These are phyloP conservation scores for Anthostomella pinea DNA, from an alignment of 2,329 filamentous ascomycete genomes.

Conservation along the genomic window DNA sequence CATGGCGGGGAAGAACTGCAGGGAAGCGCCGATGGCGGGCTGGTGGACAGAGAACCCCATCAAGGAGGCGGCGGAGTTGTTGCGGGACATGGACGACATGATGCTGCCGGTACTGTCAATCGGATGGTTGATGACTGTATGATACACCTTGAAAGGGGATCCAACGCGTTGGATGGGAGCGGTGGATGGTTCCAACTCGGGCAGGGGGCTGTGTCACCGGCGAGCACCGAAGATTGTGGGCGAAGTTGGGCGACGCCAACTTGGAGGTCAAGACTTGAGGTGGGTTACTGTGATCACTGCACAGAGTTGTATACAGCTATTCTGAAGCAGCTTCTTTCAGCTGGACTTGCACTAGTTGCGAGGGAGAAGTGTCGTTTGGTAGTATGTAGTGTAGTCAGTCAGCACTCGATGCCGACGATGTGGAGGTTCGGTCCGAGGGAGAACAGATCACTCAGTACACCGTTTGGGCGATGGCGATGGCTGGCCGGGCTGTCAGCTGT, in stretches of 20 bases:
- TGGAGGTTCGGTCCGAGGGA: slow-evolving; percentile 7
- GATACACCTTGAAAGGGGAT: slow-evolving; percentile 18
- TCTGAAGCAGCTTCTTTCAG: slow-evolving; percentile 3
- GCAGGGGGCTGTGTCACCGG: slow-evolving; percentile 11
- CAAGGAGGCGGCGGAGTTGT: slow-evolving; percentile 33
- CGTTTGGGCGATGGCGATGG: too few relatives aligned
- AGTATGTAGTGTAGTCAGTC: background rate
- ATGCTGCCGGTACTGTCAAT: slow-evolving; percentile 10
- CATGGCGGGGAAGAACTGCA: slow-evolving; percentile 67
- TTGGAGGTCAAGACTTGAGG: slow-evolving; percentile 4
- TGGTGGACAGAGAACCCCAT: slow-evolving; percentile 61
- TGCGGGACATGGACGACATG: slow-evolving; percentile 37
- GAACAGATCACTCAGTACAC: too few relatives aligned
- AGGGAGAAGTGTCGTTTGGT: background rate
- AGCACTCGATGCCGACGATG: slow-evolving; percentile 8
- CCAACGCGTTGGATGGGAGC: slow-evolving; percentile 2
- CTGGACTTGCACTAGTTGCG: background rate
- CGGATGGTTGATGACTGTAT: slow-evolving; percentile 8
- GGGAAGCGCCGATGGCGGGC: slow-evolving; percentile 51
- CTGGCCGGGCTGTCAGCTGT: too few relatives aligned
- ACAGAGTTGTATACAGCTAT: too few relatives aligned
- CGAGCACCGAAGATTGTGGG: slow-evolving; percentile 13
- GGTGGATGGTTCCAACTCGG: slow-evolving; percentile 4
- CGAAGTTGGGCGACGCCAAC: slow-evolving; percentile 16
- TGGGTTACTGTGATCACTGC: background rate